These are phyloP conservation scores for Zasmidium citrigriseum DNA, from an alignment of 2,329 filamentous ascomycete species.

Conservation along the genomic window DNA sequence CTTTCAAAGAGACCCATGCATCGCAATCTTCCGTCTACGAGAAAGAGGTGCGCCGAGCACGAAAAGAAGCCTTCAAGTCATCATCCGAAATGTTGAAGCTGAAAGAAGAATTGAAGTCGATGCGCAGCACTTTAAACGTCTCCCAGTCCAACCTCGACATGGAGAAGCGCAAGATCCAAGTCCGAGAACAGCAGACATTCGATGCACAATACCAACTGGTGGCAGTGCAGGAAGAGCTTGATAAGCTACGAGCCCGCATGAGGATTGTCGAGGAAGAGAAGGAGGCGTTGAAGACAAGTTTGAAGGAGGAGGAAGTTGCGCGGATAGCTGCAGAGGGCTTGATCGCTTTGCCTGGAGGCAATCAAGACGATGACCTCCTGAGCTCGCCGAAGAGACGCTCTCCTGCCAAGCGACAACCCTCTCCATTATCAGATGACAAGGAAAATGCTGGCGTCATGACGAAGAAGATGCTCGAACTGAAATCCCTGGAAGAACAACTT, in stretches of 20 bases:
- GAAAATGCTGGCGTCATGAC: constrained; percentile 44
- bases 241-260: constrained; percentile 63
- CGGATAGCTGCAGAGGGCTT: constrained; percentile 71
- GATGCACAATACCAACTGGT: constrained; percentile 66
- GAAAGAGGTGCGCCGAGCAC: constrained; percentile 68
- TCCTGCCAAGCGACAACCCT: constrained; percentile 47
- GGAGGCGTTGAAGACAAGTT: constrained; percentile 70
- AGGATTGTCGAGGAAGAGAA: constrained; percentile 71
- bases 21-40: constrained; percentile 58
- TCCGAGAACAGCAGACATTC: constrained; percentile 70
- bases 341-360: constrained; percentile 62
- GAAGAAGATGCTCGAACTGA: constrained; percentile 48
- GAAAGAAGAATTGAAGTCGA: constrained; percentile 71
- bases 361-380: constrained; percentile 58
- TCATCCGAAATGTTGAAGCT: constrained; percentile 68
- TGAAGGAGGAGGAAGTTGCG: constrained; percentile 72
- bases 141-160: constrained; percentile 62
- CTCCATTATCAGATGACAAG: constrained; percentile 49
- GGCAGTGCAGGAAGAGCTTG: constrained; percentile 66
- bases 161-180: constrained; percentile 63
- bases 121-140: constrained; percentile 56
- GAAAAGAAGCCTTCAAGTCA: constrained; percentile 75
- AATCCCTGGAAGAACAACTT: constrained; percentile 54
- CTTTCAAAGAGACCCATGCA: constrained; percentile 62
- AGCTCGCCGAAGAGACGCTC: constrained; percentile 46